These are phyloP conservation scores for Aegle marmelos DNA, from an alignment of 345 rosid genomes.

Conservation along the genomic window DNA sequence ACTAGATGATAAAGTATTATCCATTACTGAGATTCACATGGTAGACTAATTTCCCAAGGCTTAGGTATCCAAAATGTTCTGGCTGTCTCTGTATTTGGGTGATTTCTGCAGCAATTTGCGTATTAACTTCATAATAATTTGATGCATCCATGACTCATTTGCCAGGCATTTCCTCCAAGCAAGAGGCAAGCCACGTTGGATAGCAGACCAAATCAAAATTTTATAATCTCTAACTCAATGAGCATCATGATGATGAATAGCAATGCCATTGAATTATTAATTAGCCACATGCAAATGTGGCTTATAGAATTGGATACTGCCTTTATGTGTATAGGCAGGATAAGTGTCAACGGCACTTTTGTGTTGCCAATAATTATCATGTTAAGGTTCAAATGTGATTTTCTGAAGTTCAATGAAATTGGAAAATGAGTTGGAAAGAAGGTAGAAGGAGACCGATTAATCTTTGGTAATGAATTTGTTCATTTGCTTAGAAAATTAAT, in stretches of 20 bases:
- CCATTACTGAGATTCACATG: not conserved
- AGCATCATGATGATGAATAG: not conserved
- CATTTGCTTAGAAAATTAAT: not conserved
- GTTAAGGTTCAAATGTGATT: not conserved
- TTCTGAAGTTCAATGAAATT: not conserved
- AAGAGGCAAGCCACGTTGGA: not conserved
- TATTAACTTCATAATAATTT: not conserved
- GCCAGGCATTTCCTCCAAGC: not conserved
- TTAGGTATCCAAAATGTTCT: not conserved
- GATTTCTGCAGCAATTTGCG: not conserved
- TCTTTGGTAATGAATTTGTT: not conserved
- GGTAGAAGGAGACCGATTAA: not conserved
- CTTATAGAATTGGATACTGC: not conserved
- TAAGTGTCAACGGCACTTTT: not conserved
- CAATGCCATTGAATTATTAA: not conserved
- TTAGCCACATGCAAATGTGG: not conserved
- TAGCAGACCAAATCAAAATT: not conserved
- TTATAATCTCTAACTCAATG: not conserved
- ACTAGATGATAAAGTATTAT: not conserved
- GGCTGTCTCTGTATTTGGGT: not conserved
- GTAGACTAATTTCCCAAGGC: not conserved
- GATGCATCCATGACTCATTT: not conserved
- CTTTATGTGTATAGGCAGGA: not conserved
- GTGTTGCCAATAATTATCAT: not conserved
- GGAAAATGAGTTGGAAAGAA: not conserved